Evolutionary conservation across 192 early-diverging fungal species (phyloP).

Genomic region (Coemansia guatemalensis): DNA sequence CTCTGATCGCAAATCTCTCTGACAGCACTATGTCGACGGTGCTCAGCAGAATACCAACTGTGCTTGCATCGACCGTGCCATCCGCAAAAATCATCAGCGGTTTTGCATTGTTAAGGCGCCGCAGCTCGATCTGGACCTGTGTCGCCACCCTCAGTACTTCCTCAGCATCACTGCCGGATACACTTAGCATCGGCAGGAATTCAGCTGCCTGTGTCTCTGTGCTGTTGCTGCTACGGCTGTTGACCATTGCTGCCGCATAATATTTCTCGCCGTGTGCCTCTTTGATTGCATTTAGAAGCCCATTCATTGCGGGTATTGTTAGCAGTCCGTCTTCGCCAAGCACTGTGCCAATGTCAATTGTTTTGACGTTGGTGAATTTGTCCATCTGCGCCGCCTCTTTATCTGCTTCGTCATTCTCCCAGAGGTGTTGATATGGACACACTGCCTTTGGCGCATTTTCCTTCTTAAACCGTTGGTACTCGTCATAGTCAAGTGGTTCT

Average conservation of each 20-base stretch:
- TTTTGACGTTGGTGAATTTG: slow-evolving; percentile 20
- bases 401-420: slow-evolving; percentile 17
- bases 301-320: slow-evolving; percentile 13
- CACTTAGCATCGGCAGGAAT: slow-evolving; percentile 34
- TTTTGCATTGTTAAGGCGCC: slow-evolving; percentile 26
- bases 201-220: background rate
- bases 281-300: slow-evolving; percentile 9
- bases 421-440: slow-evolving; percentile 52
- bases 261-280: slow-evolving; percentile 11
- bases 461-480: slow-evolving; percentile 23
- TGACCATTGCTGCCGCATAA: slow-evolving; percentile 30
- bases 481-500: slow-evolving; percentile 21
- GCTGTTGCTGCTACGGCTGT: slow-evolving; percentile 1
- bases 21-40: slow-evolving; percentile 30
- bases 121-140: slow-evolving; percentile 35
- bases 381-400: slow-evolving; percentile 9
- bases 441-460: slow-evolving; percentile 26
- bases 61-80: slow-evolving; percentile 30
- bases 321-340: slow-evolving; percentile 14
- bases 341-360: slow-evolving; percentile 20
- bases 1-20: slow-evolving; percentile 18
- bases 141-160: slow-evolving; percentile 11
- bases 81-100: slow-evolving; percentile 39
- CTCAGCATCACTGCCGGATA: background rate
- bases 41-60: slow-evolving; percentile 21